Base-by-base conservation (phyloP, 305 asterid genomes). In the Solanum aculeatissimum region DNA sequence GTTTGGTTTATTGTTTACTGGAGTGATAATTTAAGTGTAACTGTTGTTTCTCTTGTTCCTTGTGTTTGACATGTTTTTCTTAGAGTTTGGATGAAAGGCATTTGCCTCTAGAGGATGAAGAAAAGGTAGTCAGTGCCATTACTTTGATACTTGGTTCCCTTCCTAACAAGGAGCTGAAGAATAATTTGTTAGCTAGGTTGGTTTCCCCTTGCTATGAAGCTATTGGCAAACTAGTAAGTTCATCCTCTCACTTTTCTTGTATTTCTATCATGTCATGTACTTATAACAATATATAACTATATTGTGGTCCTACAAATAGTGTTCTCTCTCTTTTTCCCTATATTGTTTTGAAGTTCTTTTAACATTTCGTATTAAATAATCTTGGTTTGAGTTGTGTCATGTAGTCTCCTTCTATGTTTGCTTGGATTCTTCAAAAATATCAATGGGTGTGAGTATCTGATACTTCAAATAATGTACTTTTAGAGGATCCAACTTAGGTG, bases 11-110 rank as follows among this genome's bases (percentile, higher is more conserved):
- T 29, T 66, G 12, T 32, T 53, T 78, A 18, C 32, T 29, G 49
- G 66, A 78, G 83, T 78, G 83, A 51, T 51, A 18, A 53, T 18
- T 77, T 15, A 77, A 19, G 66, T 78, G 83, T 32, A 53, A 18
- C 1, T 77, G 4, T 53, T 78, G 66, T 78, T 78, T 78, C n/a
- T 32, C 83, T 78, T 78, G 49, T 78, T 53, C 49, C 51, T 51
- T 78, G 47, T 32, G 66, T 53, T 78, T 32, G 49, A 32, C 32
- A 78, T 53, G 54, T 6, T 53, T 18, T 87, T 87, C 87, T 82
- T 87, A 95, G 98, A 94, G 93, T 82, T 89, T 94, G 95, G 97
- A 93, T 86, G 94, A 89, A 89, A 90, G 86, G 91, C 90, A 88
- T 84, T 86, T 95, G 86, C 89, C 97, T 60, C 87, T 90, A 84